Conservation (phyloP, 2,329 filamentous ascomycete genomes). For the Penicillium griseofulvum region DNA sequence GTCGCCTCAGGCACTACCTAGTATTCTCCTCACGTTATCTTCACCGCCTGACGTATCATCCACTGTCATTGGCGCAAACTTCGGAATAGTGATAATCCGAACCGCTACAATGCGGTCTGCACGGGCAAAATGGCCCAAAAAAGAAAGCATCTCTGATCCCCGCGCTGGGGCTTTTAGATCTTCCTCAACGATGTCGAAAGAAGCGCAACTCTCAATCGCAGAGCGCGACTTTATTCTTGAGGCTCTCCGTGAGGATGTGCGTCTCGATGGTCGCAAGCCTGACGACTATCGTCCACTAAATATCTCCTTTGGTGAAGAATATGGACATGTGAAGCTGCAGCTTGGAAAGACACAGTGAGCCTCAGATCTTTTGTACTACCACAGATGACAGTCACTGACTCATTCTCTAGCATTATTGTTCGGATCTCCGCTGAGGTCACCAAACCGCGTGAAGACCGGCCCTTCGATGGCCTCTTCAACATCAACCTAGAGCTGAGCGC, state of each 20-base stretch:
- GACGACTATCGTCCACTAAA: constrained; percentile 77
- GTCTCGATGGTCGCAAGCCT: constrained; percentile 77
- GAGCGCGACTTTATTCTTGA: constrained; percentile 83
- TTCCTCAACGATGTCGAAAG: constrained; percentile 70
- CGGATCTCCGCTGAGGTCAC: constrained; percentile 86
- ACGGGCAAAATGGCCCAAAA: constrained; percentile 22
- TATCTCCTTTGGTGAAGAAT: constrained; percentile 83
- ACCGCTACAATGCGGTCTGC: constrained; percentile 13
- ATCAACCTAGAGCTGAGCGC: constrained; percentile 88
- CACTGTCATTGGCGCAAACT: neutral
- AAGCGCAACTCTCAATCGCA: constrained; percentile 84
- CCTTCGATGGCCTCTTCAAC: constrained; percentile 92
- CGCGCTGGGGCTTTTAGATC: constrained; percentile 20
- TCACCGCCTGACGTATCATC: neutral
- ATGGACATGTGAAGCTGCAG: constrained; percentile 82
- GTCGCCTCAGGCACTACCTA: constrained; percentile 8
- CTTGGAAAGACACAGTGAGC: constrained; percentile 84
- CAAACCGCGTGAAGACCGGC: constrained; percentile 79
- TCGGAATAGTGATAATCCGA: neutral
- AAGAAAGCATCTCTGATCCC: constrained; percentile 14
- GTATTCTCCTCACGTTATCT: constrained; percentile 1
- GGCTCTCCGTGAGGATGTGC: constrained; percentile 75
- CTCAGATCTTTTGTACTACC: neutral
- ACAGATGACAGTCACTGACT: constrained; percentile 10
- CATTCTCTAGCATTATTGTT: constrained; percentile 65